phyloP scores from a whole-genome alignment of 2,329 filamentous ascomycete species.

The Ophiostoma triangulosporum region DNA sequence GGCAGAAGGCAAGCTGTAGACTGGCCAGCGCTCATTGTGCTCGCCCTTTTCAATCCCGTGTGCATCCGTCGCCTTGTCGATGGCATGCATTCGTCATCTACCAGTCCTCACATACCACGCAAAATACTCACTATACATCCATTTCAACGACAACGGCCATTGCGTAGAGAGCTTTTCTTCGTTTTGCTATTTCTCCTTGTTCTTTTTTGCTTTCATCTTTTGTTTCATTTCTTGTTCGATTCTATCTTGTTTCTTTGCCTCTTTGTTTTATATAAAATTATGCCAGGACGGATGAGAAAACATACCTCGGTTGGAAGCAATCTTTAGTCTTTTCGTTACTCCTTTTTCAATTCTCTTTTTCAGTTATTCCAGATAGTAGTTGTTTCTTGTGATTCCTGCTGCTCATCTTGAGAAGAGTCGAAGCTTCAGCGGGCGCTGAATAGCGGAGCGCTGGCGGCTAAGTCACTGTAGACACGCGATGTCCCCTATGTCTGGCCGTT shows the following conservation, averaged over 20 bases:
- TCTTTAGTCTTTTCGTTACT: background rate
- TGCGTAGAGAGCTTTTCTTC: background rate
- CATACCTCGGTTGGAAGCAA: background rate
- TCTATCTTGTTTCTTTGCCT: background rate
- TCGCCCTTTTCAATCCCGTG: too few relatives aligned
- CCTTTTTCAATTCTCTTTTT: background rate
- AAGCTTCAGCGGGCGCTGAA: too few relatives aligned
- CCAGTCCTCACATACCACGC: background rate
- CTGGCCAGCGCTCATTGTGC: too few relatives aligned
- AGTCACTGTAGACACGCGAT: too few relatives aligned
- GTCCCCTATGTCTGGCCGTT: too few relatives aligned
- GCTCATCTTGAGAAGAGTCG: too few relatives aligned
- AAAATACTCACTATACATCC: background rate
- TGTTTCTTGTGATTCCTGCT: background rate
- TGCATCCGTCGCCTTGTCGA: too few relatives aligned
- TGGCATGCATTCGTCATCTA: background rate
- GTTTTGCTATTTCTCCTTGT: background rate
- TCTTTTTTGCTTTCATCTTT: background rate
- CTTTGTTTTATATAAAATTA: background rate
- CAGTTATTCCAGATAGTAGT: background rate
- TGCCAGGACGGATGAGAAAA: background rate
- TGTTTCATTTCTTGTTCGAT: background rate
- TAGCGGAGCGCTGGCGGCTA: too few relatives aligned
- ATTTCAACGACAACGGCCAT: background rate
- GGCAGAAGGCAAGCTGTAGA: conserved; percentile 52